A percentile compares a stretch with the other conserved stretches of the same genome.
Evolutionary conservation across 176 grass and related monocot species (phyloP).

Genomic region (Avena eriantha): DNA sequence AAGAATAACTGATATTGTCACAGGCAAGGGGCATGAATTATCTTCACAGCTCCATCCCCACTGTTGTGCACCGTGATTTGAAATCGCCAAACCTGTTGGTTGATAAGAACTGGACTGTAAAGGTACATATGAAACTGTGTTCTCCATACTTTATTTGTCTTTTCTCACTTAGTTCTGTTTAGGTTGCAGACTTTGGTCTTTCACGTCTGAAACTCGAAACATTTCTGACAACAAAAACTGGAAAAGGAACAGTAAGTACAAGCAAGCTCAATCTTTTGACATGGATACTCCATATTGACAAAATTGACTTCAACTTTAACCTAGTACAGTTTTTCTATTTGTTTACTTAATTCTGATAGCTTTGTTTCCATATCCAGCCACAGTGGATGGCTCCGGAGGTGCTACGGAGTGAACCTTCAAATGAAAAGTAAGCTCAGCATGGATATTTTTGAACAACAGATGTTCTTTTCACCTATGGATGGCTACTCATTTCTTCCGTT

Average conservation of each 20-base stretch:
- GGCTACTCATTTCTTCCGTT: conserved; percentile 7
- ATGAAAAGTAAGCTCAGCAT: conserved; percentile 69
- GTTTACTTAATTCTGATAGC: conserved; percentile 39
- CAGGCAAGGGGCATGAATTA: conserved; percentile 98
- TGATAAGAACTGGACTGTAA: conserved; percentile 97
- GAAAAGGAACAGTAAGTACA: conserved; percentile 92
- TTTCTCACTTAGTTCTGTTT: conserved; percentile 35
- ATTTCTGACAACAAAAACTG: conserved; percentile 82
- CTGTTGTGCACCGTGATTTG: conserved; percentile 88
- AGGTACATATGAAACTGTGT: conserved; percentile 49
- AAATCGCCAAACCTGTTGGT: conserved; percentile 97
- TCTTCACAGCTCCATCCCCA: conserved; percentile 83
- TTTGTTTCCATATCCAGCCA: conserved; percentile 58
- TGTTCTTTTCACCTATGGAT: neutral
- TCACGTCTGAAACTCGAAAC: conserved; percentile 87
- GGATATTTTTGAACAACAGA: neutral
- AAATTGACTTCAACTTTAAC: conserved; percentile 27
- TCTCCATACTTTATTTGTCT: conserved; percentile 5
- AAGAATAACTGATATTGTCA: neutral
- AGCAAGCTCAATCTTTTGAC: neutral
- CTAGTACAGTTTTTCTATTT: conserved; percentile 33
- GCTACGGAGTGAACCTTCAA: conserved; percentile 86
- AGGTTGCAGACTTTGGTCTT: conserved; percentile 98
- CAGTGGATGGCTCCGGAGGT: conserved; percentile 99
- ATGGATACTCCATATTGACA: neutral